These are phyloP conservation scores for Corynascus novoguineensis DNA, from an alignment of 495 filamentous ascomycete genomes.

Conservation along the genomic window DNA sequence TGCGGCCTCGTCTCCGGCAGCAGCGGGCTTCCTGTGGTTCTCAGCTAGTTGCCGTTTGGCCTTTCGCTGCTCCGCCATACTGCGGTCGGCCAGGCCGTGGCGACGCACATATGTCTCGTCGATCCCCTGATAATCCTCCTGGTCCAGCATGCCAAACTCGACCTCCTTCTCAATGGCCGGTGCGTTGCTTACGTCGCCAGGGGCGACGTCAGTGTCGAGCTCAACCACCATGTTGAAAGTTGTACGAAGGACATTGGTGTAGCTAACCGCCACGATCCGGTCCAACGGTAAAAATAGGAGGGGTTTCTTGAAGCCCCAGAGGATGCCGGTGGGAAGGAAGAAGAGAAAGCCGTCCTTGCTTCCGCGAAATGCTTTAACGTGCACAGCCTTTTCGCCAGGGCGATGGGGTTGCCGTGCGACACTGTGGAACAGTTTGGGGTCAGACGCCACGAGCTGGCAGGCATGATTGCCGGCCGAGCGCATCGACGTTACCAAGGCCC, in stretches of 20 bases:
- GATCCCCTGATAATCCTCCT: conserved; percentile 77
- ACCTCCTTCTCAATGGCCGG: conserved; percentile 57
- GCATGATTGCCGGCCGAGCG: conserved; percentile 48
- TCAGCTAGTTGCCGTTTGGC: conserved; percentile 60
- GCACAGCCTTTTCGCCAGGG: conserved; percentile 84
- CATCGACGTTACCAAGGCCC: conserved; percentile 57
- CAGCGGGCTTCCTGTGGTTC: conserved; percentile 38
- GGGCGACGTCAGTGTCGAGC: conserved; percentile 34
- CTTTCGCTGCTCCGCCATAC: conserved; percentile 79
- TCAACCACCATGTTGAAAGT: conserved; percentile 90
- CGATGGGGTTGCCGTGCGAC: conserved; percentile 74
- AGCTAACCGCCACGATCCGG: conserved; percentile 72
- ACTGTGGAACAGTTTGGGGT: conserved; percentile 71
- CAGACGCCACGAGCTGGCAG: conserved; percentile 58
- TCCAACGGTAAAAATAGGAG: conserved; percentile 79
- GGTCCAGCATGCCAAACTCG: conserved; percentile 82
- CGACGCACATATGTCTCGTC: conserved; percentile 70
- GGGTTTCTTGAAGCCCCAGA: conserved; percentile 96
- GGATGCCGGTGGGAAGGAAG: conserved; percentile 76
- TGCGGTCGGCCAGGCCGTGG: conserved; percentile 81
- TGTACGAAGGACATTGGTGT: conserved; percentile 81
- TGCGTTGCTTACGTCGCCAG: conserved; percentile 30
- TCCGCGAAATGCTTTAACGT: conserved; percentile 85
- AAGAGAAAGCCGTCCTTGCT: conserved; percentile 95
- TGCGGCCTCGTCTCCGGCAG: conserved; percentile 62